Evolutionary conservation across 805 yeast species (phyloP), one percentile per base, ranked within the genome.

Genomic region (Metschnikowia hibisci): DNA sequence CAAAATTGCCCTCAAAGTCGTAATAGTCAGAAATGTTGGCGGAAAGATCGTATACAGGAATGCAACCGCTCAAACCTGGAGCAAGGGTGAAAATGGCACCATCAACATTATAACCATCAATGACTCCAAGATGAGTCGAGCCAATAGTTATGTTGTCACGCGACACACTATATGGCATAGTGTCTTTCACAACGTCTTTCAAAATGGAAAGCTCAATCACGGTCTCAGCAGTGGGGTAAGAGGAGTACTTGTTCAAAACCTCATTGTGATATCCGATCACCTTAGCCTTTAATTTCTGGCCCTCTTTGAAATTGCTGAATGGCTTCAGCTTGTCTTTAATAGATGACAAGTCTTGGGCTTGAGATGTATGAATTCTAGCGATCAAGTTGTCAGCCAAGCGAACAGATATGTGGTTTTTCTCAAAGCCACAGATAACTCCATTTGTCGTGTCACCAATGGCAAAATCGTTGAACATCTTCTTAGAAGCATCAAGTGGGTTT

Each of bases 241-340:
- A 73, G 15, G 82, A 68, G 63, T 81, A 86, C 43, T 73, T 75
- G 55, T 83, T 87, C 45, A 74, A 81, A 46, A 81, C 77, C 6
- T 81, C 71, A 61, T 87, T 91, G 59, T 81, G 89, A 61, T 64
- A 80, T 2, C 96, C 97, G 52, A 88, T 74, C 14, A 90, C 76
- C 55, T 76, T 79, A 23, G 80, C 91, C 23, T 74, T 69, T 20
- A 88, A 44, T 4, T 67, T 60, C 29, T 81, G 77, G 38, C 84
- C 91, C 41, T 67, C 71, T 42, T 75, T 68, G 68, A 82, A 86
- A 31, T 68, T 64, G 1, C 74, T 57, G 34, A 87, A 69, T 26
- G 95, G 95, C 33, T 73, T 67, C 46, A 67, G 71, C 15, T 62
- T 61, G 56, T 87, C 80, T 41, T 71, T 64, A 36, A 89, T 83